Evolutionary conservation across 108 stramenopile species (phyloP).

Genomic region (Parmales sp.): DNA sequence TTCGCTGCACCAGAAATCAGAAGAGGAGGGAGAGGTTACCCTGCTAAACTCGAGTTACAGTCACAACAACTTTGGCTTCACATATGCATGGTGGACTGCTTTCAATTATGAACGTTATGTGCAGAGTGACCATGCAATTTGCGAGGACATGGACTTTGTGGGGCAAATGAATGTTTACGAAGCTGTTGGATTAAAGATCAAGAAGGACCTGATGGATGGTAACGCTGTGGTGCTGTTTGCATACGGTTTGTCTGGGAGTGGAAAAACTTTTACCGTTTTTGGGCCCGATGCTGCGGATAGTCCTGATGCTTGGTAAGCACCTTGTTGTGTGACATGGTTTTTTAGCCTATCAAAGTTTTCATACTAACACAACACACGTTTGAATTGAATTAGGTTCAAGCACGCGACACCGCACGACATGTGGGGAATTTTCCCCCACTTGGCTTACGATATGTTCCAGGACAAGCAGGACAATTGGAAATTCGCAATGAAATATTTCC

Average conservation of each 20-base stretch:
- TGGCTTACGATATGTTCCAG: conserved; percentile 49
- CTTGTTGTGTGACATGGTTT: no score
- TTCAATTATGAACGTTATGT: conserved; percentile 25
- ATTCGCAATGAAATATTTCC: conserved; percentile 58
- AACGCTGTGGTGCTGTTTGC: conserved; percentile 49
- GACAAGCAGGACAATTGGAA: conserved; percentile 52
- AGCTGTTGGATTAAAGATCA: conserved; percentile 24
- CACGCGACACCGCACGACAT: conserved; percentile 35
- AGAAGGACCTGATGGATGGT: conserved; percentile 18
- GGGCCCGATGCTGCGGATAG: conserved; percentile 39
- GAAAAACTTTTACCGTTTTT: conserved; percentile 58
- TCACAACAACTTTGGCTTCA: conserved; percentile 41
- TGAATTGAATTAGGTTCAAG: no score
- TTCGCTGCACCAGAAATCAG: conserved; percentile 18
- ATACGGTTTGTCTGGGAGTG: conserved; percentile 48
- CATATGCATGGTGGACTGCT: conserved; percentile 47
- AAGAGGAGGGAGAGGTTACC: conserved; percentile 26
- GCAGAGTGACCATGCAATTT: conserved; percentile 8
- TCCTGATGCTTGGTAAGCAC: conserved; percentile 46
- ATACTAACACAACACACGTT: no score
- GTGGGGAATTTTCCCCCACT: conserved; percentile 44
- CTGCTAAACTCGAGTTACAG: conserved; percentile 36
- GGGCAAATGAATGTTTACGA: conserved; percentile 23
- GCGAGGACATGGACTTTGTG: conserved; percentile 15
- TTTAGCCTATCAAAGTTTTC: no score